Evolutionary conservation across 306 rosid species (phyloP).

Genomic region (Alnus glutinosa): DNA sequence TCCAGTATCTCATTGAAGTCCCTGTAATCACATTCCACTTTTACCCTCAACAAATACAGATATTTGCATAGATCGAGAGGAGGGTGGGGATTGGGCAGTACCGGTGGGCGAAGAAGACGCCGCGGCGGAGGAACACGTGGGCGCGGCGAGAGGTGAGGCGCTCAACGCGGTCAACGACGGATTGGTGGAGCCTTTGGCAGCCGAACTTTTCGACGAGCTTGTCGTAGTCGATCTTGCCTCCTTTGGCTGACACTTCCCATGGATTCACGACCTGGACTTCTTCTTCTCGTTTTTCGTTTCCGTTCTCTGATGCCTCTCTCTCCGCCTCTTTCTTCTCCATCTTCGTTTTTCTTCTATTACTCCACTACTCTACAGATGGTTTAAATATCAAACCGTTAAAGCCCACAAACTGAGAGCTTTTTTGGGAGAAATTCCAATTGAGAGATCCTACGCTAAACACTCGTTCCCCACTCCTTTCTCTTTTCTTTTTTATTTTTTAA

Average conservation of each 20-base stretch:
- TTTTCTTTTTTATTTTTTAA: no score
- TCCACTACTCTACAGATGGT: neutral
- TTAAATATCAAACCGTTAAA: neutral
- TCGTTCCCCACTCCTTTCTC: no score
- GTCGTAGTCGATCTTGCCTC: constrained; percentile 83
- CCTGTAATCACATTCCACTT: constrained; percentile 31
- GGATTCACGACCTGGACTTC: constrained; percentile 73
- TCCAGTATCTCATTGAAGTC: constrained; percentile 77
- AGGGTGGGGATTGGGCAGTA: neutral
- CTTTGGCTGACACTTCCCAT: constrained; percentile 80
- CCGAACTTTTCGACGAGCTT: constrained; percentile 93
- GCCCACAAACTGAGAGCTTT: no score
- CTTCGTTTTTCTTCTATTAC: neutral
- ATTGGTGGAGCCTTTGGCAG: constrained; percentile 66
- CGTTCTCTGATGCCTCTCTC: neutral
- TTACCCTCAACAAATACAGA: neutral
- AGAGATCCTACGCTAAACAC: no score
- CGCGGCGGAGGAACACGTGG: constrained; percentile 89
- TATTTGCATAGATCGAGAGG: neutral
- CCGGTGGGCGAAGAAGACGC: constrained; percentile 96
- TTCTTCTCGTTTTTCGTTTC: constrained; percentile 8
- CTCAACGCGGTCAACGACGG: constrained; percentile 59
- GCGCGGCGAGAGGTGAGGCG: constrained; percentile 71
- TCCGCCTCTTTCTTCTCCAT: constrained; percentile 31
- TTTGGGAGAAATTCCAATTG: no score